Conservation (phyloP, 2,329 filamentous ascomycete species). For the Sclerotinia nivalis region DNA sequence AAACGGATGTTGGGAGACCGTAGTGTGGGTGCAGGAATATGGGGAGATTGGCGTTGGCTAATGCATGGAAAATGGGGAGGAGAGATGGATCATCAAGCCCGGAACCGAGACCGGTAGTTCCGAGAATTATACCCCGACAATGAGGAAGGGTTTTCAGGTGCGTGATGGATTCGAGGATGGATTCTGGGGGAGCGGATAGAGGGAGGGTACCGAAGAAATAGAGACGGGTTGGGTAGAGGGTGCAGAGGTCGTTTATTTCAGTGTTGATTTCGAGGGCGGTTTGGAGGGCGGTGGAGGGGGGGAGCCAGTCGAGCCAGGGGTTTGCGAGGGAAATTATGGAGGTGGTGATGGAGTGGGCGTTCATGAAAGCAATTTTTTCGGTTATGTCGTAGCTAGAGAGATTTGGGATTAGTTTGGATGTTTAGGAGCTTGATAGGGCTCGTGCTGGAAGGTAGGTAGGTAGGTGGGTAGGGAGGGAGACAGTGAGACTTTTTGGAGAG, state of each 20-base stretch:
- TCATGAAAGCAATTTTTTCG: constrained; percentile 86
- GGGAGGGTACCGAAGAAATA: constrained; percentile 85
- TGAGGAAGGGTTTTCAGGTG: constrained; percentile 62
- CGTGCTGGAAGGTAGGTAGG: too few species aligned
- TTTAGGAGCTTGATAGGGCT: too few species aligned
- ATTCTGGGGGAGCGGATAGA: constrained; percentile 64
- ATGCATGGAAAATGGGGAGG: constrained; percentile 68
- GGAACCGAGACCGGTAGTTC: constrained; percentile 75
- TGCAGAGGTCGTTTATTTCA: constrained; percentile 74
- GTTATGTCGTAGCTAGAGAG: constrained; percentile 56
- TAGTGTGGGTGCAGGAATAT: constrained; percentile 93
- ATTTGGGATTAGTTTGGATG: neutral
- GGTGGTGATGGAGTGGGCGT: constrained; percentile 75
- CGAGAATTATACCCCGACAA: constrained; percentile 84
- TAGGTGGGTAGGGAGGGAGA: neutral
- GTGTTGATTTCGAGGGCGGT: constrained; percentile 72
- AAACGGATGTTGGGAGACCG: constrained; percentile 77
- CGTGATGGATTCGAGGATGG: constrained; percentile 64
- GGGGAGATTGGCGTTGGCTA: constrained; percentile 64
- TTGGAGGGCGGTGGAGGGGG: constrained; percentile 57
- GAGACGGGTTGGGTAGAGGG: constrained; percentile 62
- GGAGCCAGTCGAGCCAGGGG: constrained; percentile 88
- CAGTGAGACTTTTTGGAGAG: neutral
- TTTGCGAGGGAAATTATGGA: constrained; percentile 89
- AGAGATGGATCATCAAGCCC: constrained; percentile 78